Percentiles rank a stretch among this genome's conserved stretches.
Evolutionary conservation across 768 basidiomycete genomes (phyloP).

Genomic region (Arthromyces matolae): DNA sequence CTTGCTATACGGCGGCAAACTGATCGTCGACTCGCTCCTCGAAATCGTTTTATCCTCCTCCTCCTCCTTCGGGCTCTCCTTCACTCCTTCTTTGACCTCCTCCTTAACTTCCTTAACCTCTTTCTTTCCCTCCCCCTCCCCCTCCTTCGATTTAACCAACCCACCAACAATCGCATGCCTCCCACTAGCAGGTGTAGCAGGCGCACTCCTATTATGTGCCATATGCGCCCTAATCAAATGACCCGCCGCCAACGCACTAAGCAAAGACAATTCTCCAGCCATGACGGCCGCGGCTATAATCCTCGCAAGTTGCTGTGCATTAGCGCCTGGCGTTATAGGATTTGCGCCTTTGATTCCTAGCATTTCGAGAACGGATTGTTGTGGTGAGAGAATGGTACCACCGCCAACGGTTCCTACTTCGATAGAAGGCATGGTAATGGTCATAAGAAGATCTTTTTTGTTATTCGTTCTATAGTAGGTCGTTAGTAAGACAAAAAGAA

Average conservation of each 20-base stretch:
- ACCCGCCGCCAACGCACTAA: conserved; percentile 91
- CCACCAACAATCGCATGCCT: conserved; percentile 3
- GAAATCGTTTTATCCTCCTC: background rate
- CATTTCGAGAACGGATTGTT: conserved; percentile 88
- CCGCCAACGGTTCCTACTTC: conserved; percentile 98
- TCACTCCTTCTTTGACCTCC: too few relatives aligned
- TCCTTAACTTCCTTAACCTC: too few relatives aligned
- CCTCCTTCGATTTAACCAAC: conserved; percentile 2
- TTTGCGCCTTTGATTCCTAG: conserved; percentile 92
- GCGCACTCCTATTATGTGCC: conserved; percentile 83
- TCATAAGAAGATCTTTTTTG: conserved; percentile 88
- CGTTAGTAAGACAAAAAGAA: background rate
- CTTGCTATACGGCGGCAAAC: conserved; percentile 19
- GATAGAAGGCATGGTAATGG: conserved; percentile 97
- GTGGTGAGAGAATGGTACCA: conserved; percentile 89
- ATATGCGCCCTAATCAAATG: conserved; percentile 93
- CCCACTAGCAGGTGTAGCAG: conserved; percentile 62
- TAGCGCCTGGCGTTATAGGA: conserved; percentile 79
- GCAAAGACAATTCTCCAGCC: conserved; percentile 92
- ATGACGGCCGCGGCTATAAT: conserved; percentile 91
- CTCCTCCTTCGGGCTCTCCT: background rate
- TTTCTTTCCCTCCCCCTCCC: background rate
- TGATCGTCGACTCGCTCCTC: conserved; percentile 15
- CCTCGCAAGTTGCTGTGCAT: conserved; percentile 85
- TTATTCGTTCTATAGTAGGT: conserved; percentile 67